Evolutionary conservation across 1,284 basidiomycete genomes (phyloP).

Genomic region (Microbotryum intermedium): DNA sequence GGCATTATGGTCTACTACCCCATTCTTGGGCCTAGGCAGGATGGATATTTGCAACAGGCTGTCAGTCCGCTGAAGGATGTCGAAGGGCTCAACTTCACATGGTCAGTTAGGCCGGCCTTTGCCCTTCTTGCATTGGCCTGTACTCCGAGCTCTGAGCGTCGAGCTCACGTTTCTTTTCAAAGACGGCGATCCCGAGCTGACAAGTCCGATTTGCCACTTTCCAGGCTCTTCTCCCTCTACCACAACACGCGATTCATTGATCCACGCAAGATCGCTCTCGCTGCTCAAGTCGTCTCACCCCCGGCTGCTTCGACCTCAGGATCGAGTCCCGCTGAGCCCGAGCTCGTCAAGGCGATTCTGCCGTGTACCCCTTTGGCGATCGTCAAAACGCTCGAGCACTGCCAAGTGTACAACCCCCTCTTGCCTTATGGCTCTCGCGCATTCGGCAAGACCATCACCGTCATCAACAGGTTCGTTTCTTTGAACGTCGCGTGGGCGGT

Average conservation of each 20-base stretch:
- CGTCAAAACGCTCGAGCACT: conserved; percentile 80
- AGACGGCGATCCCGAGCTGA: background rate
- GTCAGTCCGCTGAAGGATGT: conserved; percentile 95
- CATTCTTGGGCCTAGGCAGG: conserved; percentile 50
- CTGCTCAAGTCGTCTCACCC: conserved; percentile 33
- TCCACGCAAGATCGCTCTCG: conserved; percentile 27
- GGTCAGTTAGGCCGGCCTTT: conserved; percentile 3
- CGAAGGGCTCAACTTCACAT: conserved; percentile 77
- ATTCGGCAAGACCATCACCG: conserved; percentile 84
- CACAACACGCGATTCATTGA: conserved; percentile 59
- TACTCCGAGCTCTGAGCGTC: background rate
- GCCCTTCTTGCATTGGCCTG: background rate
- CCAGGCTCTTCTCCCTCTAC: conserved; percentile 75
- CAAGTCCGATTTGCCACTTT: background rate
- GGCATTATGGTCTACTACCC: conserved; percentile 56
- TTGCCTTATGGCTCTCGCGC: conserved; percentile 90
- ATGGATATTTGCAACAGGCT: conserved; percentile 91
- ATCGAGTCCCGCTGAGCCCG: conserved; percentile 58
- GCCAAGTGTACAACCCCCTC: conserved; percentile 85
- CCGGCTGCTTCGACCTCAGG: conserved; percentile 23
- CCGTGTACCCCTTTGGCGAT: conserved; percentile 95
- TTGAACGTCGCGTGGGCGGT: background rate
- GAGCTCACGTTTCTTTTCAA: background rate
- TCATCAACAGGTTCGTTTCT: conserved; percentile 70
- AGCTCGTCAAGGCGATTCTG: conserved; percentile 84